Conservation (phyloP, 345 rosid species). For the Bruguiera sexangula region DNA sequence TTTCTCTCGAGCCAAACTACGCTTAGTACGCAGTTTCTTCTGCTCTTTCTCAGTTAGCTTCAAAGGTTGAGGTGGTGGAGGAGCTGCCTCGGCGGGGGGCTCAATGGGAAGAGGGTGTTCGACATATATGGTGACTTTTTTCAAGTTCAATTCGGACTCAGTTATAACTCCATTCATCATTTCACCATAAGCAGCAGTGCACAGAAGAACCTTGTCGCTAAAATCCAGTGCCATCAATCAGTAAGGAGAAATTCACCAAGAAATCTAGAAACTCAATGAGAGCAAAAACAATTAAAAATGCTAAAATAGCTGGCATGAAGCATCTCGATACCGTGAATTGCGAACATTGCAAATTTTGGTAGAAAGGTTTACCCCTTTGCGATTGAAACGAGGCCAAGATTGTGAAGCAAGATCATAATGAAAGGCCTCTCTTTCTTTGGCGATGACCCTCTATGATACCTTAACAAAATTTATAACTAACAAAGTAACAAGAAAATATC, state of each 20-base stretch:
- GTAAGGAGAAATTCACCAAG: not conserved
- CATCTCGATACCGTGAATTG: not conserved
- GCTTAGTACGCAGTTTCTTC: constrained; percentile 89
- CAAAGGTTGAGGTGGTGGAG: constrained; percentile 91
- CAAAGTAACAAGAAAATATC: not conserved
- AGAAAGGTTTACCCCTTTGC: not conserved
- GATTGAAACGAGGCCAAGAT: not conserved
- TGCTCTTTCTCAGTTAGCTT: constrained; percentile 91
- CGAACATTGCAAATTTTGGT: too few species aligned
- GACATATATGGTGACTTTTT: constrained; percentile 68
- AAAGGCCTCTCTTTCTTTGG: too few species aligned
- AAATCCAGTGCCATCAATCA: constrained; percentile 17
- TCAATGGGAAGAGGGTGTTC: constrained; percentile 94
- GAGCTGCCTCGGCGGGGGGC: constrained; percentile 91
- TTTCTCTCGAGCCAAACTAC: constrained; percentile 82
- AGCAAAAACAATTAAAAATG: not conserved
- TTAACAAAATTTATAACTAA: not conserved
- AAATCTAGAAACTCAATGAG: not conserved
- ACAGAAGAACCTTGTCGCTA: constrained; percentile 72
- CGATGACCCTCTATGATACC: too few species aligned
- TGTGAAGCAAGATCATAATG: not conserved
- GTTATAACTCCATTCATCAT: constrained; percentile 34
- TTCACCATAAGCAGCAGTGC: constrained; percentile 50
- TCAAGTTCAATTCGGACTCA: constrained; percentile 55
- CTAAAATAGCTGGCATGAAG: not conserved